Evolutionary conservation across 2,329 filamentous ascomycete species (phyloP), one percentile per base, ranked within the genome.

Genomic region (Colletotrichum nymphaeae): DNA sequence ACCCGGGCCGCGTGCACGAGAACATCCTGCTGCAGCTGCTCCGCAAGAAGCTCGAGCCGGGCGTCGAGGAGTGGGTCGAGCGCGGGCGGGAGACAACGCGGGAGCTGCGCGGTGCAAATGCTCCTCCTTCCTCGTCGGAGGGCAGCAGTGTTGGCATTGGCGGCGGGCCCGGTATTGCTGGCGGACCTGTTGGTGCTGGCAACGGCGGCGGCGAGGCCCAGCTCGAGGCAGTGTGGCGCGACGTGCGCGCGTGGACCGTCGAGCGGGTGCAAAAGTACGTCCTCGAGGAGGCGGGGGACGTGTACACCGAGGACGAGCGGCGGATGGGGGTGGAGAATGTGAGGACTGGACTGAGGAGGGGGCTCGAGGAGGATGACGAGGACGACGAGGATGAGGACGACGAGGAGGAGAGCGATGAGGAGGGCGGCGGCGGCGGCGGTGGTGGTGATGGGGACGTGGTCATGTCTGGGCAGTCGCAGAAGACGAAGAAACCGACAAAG

Each of bases 31-130:
- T 89, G 30, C 90, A 93, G 77, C 86, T 97, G 2, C 86, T 97
- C 37, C 92, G 94, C 52, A 97, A 97, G 83, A 97, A 97, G 80
- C 88, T 95, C 62, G 94, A 97, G 76, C 94, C 94, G 0, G 88
- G 90, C 28, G 91, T 95, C 22, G 93, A 95, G 79, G 90, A 92
- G 69, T 92, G 93, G 84, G 91, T 96, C 30, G 89, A 91, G 26
- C 85, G 91, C 64, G 93, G 91, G 1, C 88, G 89, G 46, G 86
- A 86, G 71, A 84, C 85, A 32, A 85, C 86, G 14, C 79, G 77
- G 63, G 71, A 75, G 19, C 70, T 77, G 52, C 76, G 70, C n/a
- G 87, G 92, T 30, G 8, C 28, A 6, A 30, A 30, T 6, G 28
- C 28, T 1, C 28, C 28, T 30, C 28, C 11, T 35, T 35, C 32